These are phyloP conservation scores for Sugiyamaella marilandica DNA, from an alignment of 805 yeast species.

Conservation along the genomic window DNA sequence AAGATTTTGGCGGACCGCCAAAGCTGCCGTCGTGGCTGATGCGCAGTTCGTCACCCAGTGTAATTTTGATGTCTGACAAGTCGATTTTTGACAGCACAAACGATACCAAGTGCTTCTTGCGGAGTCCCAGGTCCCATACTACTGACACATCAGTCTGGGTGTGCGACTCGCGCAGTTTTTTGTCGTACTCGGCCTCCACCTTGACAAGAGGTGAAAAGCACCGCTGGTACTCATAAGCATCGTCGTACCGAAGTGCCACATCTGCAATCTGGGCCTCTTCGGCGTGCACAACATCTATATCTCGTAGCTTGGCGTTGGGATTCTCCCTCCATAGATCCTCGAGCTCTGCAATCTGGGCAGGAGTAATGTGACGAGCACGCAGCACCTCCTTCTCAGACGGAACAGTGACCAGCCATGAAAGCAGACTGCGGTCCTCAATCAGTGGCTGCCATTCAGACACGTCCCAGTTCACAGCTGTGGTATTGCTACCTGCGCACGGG, in stretches of 20 bases:
- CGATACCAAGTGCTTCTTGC: conserved; percentile 61
- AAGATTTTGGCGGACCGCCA: conserved; percentile 47
- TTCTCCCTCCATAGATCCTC: conserved; percentile 81
- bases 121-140: conserved; percentile 66
- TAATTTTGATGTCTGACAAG: conserved; percentile 57
- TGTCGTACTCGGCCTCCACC: conserved; percentile 77
- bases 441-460: conserved; percentile 82
- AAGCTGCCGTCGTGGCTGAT: conserved; percentile 56
- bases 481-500: conserved; percentile 51
- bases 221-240: conserved; percentile 80
- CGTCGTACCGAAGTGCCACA: conserved; percentile 68
- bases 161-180: conserved; percentile 65
- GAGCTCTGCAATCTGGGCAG: conserved; percentile 61
- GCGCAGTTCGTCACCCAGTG: conserved; percentile 80
- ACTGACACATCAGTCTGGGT: conserved; percentile 68
- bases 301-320: conserved; percentile 65
- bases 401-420: conserved; percentile 73
- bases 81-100: conserved; percentile 68
- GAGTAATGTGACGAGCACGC: conserved; percentile 52
- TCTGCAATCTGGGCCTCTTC: conserved; percentile 62
- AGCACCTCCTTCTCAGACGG: conserved; percentile 63
- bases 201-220: conserved; percentile 80
- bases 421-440: conserved; percentile 70
- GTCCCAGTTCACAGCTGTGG: conserved; percentile 61
- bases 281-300: conserved; percentile 45